phyloP scores from a whole-genome alignment of 768 basidiomycete species.

The Amanita rubescens region DNA sequence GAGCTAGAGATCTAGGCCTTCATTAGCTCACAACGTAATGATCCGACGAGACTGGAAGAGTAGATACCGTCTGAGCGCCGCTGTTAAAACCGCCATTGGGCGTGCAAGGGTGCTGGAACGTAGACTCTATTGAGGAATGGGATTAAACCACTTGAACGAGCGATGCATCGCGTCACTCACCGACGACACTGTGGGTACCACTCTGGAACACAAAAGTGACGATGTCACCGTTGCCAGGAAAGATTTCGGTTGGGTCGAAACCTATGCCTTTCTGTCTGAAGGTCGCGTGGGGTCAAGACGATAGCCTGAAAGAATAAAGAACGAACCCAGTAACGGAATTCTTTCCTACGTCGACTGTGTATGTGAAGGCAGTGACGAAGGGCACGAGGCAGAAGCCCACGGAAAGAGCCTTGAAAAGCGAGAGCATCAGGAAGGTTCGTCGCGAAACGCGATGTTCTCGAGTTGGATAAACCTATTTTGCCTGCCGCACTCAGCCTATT shows the following conservation, averaged over 20 bases:
- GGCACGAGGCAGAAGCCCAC: constrained; percentile 14
- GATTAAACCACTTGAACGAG: neutral
- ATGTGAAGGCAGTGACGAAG: constrained; percentile 22
- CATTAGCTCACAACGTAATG: neutral
- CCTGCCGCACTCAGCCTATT: neutral
- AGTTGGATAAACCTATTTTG: neutral
- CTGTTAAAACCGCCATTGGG: constrained; percentile 26
- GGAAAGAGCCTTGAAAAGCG: constrained; percentile 1
- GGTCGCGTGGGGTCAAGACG: neutral
- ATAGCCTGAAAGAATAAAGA: neutral
- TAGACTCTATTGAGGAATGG: constrained; percentile 19
- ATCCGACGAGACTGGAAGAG: neutral
- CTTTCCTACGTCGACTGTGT: constrained; percentile 31
- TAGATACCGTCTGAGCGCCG: constrained; percentile 25
- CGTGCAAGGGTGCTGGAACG: constrained; percentile 31
- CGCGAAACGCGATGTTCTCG: neutral
- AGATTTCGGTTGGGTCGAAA: constrained; percentile 34
- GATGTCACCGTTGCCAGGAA: constrained; percentile 26
- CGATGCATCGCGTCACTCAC: constrained; percentile 19
- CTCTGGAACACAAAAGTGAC: constrained; percentile 32
- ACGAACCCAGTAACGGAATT: constrained; percentile 33
- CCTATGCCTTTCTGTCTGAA: constrained; percentile 32
- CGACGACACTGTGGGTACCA: constrained; percentile 31
- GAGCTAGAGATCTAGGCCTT: constrained; percentile 20
- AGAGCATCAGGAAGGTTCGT: constrained; percentile 1